Evolutionary conservation across 306 rosid species (phyloP).

Genomic region (Begonia peltatifolia): DNA sequence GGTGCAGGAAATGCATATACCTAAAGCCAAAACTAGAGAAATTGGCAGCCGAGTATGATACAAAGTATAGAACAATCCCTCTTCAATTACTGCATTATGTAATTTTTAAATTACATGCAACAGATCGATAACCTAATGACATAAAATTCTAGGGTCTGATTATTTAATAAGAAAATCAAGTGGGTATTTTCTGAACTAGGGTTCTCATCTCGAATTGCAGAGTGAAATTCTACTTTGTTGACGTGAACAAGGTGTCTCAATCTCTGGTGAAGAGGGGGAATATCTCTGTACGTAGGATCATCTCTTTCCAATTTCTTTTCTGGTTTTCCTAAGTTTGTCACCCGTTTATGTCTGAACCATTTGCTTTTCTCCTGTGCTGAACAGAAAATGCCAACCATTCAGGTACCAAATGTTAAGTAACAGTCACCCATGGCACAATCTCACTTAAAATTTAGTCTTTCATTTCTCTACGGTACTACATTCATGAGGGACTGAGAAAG

Average conservation of each 20-base stretch:
- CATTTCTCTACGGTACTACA: neutral
- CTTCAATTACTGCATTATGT: neutral
- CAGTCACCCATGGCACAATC: neutral
- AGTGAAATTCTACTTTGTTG: constrained; percentile 58
- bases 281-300: constrained; percentile 42
- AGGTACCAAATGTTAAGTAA: constrained; percentile 25
- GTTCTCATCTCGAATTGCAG: constrained; percentile 16
- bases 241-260: constrained; percentile 87
- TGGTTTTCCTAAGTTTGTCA: neutral
- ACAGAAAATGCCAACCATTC: constrained; percentile 98
- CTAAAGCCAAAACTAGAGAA: constrained; percentile 92
- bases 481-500: neutral
- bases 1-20: constrained; percentile 93
- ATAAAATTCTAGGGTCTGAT: neutral
- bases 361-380: constrained; percentile 1
- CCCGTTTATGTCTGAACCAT: neutral
- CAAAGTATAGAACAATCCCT: constrained; percentile 26
- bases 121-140: neutral
- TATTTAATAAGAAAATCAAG: neutral
- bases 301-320: neutral
- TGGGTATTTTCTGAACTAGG: neutral
- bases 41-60: constrained; percentile 60
- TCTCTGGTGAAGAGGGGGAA: constrained; percentile 69
- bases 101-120: neutral
- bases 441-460: neutral